These are phyloP conservation scores for Citrus sp. DNA, from an alignment of 345 rosid species.

Conservation along the genomic window DNA sequence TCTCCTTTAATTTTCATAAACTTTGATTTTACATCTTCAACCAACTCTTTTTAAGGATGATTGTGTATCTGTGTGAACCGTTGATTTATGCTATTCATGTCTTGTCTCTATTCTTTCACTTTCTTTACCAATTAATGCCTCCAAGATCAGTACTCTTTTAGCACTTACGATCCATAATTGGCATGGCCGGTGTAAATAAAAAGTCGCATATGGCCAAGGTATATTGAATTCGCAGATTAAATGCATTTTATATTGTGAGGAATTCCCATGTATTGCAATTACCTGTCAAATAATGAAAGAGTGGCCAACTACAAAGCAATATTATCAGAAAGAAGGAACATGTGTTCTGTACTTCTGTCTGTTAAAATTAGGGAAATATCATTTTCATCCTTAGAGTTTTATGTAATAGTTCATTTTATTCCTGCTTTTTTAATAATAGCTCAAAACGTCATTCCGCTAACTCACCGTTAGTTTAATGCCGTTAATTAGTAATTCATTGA, in stretches of 20 bases:
- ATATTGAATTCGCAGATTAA: not conserved
- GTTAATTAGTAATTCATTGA: too few relatives aligned
- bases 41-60: not conserved
- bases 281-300: not conserved
- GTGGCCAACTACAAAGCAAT: not conserved
- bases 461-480: too few relatives aligned
- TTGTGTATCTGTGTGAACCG: not conserved
- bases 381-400: too few relatives aligned
- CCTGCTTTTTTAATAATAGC: rapidly evolving
- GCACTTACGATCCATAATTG: not conserved
- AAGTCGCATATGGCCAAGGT: not conserved
- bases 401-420: rapidly evolving
- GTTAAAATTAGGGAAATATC: not conserved
- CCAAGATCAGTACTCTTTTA: not conserved
- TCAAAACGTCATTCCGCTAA: rapidly evolving
- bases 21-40: not conserved
- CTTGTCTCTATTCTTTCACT: not conserved
- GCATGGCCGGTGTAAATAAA: not conserved
- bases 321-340: not conserved
- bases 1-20: not conserved
- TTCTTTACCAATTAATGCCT: not conserved
- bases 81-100: not conserved
- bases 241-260: not conserved
- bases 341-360: not conserved
- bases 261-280: not conserved